A percentile compares a stretch with the other conserved stretches of the same genome.
These are phyloP conservation scores for Microdochium bolleyi DNA, from an alignment of 2,329 filamentous ascomycete genomes.

Conservation along the genomic window DNA sequence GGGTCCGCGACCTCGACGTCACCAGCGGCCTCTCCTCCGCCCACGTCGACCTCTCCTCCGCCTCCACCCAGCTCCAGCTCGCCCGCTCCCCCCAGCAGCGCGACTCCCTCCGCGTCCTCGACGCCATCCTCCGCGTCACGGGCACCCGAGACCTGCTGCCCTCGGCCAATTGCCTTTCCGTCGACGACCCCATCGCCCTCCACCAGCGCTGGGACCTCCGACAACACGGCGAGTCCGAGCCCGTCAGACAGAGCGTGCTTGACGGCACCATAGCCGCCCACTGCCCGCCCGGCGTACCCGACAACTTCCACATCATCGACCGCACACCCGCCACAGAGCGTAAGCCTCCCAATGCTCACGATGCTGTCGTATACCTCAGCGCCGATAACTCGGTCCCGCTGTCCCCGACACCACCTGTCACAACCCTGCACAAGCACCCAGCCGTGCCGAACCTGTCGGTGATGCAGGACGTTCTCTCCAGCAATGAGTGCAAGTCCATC, in stretches of 20 bases:
- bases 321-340: conserved; percentile 49
- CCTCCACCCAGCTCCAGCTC: conserved; percentile 32
- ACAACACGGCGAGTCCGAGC: conserved; percentile 18
- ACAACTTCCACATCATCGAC: conserved; percentile 50
- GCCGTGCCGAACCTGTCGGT: conserved; percentile 54
- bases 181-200: conserved; percentile 41
- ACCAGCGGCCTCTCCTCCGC: conserved; percentile 57
- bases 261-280: conserved; percentile 44
- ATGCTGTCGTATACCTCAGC: conserved; percentile 57
- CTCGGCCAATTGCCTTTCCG: conserved; percentile 19
- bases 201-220: conserved; percentile 56
- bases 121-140: conserved; percentile 55
- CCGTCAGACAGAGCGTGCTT: conserved; percentile 48
- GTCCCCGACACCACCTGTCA: conserved; percentile 30
- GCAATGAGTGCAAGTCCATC: conserved; percentile 56
- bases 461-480: conserved; percentile 50
- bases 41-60: conserved; percentile 25
- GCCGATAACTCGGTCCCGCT: conserved; percentile 48
- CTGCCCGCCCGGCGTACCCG: conserved; percentile 25
- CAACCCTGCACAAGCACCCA: conserved; percentile 52
- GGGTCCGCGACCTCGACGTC: conserved; percentile 64
- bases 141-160: conserved; percentile 48
- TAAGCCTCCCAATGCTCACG: conserved; percentile 61
- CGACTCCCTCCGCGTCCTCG: conserved; percentile 52
- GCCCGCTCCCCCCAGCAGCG: conserved; percentile 36